Base-by-base conservation (phyloP, 495 filamentous ascomycete genomes). In the Neurospora tetraspora region DNA sequence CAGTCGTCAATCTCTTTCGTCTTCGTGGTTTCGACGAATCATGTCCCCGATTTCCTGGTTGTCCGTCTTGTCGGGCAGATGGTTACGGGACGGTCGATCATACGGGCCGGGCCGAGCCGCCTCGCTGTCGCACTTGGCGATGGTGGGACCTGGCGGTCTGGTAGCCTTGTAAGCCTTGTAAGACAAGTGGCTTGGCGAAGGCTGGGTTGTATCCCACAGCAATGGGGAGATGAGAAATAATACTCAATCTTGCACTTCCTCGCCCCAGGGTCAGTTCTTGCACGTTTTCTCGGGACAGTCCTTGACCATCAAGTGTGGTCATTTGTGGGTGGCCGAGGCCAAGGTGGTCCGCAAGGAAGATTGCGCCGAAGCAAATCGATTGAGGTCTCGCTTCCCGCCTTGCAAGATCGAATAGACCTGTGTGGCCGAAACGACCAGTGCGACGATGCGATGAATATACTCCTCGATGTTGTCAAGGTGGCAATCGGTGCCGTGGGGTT, bases 281-380 rank as follows among this genome's bases (percentile, higher is more conserved):
- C 95, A 97, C 10, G 87, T 77, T 34, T 85, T 78, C 7, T 88
- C 81, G 0, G 94, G 93, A 73, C 94, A 97, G 59, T 93, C 89
- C 36, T 86, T 23, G 10, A 47, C n/a, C n/a, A 47, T 11, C 1
- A 47, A 4, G 18, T 45, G 3, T n/a, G 42, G 18, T 47, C 45
- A 23, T 3, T 5, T 47, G 45, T 12, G n/a, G 9, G 45, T 23
- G n/a, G 9, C 45, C 45, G 45, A 47, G n/a, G n/a, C n/a, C 45
- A 6, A 12, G 2, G n/a, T 47, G 45, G 45, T 47, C 45, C 4
- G 9, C n/a, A n/a, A 47, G n/a, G 4, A 11, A 12, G 9, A 47
- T 12, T 47, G 43, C 18, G 43, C 43, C 1, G 43, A 47, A 47
- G 10, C 45, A 20, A 20, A 12, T 23, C 18, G 4, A 11, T 6